Evolutionary conservation across 305 asterid species (phyloP).

Genomic region (Caryopteris hybrid): DNA sequence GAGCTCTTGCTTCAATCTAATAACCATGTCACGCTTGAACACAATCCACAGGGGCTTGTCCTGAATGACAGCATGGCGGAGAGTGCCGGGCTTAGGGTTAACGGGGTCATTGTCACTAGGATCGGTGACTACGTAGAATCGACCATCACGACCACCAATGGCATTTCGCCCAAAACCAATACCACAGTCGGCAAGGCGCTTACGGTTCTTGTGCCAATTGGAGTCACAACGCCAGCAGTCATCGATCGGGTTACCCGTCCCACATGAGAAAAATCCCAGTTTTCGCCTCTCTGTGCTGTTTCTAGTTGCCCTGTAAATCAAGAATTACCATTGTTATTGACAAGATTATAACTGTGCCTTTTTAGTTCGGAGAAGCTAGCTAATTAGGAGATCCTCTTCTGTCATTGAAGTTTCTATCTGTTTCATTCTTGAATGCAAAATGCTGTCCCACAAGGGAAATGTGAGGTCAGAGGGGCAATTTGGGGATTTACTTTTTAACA

Average conservation of each 20-base stretch:
- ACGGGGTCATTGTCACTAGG: slow-evolving; percentile 69
- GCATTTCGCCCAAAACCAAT: slow-evolving; percentile 93
- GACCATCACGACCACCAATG: slow-evolving; percentile 86
- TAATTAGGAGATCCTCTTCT: background rate
- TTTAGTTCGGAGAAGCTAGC: no score
- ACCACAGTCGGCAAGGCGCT: slow-evolving; percentile 82
- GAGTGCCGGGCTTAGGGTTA: slow-evolving; percentile 79
- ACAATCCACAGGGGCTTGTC: slow-evolving; percentile 87
- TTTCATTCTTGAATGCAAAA: background rate
- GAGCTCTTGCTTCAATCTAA: slow-evolving; percentile 72
- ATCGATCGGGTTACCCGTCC: slow-evolving; percentile 86
- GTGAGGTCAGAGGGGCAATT: slow-evolving; percentile 10
- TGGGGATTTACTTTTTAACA: background rate
- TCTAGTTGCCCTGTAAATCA: slow-evolving; percentile 49
- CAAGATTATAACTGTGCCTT: background rate
- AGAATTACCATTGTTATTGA: background rate
- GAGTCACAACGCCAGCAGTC: slow-evolving; percentile 93
- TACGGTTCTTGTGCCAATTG: slow-evolving; percentile 84
- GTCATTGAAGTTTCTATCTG: background rate
- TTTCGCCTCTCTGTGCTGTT: slow-evolving; percentile 84
- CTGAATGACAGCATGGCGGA: slow-evolving; percentile 88
- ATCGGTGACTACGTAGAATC: slow-evolving; percentile 73
- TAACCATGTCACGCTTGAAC: slow-evolving; percentile 89
- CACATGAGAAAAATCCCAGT: slow-evolving; percentile 84
- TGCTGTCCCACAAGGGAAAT: no score